Evolutionary conservation across 148 eudicot species (phyloP).

Genomic region (Rhododendron mucronatum): DNA sequence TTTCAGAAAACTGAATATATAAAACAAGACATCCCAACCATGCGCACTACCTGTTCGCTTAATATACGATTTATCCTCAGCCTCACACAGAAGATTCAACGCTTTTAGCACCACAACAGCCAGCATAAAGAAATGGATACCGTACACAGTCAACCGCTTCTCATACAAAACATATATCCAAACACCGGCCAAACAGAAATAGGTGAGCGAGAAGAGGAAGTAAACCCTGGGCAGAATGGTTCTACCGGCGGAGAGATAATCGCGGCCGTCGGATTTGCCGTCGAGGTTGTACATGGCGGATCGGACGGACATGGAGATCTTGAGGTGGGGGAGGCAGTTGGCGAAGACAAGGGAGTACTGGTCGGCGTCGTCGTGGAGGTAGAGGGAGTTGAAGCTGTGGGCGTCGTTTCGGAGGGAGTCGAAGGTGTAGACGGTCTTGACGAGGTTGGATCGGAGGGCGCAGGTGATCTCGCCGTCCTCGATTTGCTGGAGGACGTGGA

Average conservation of each 20-base stretch:
- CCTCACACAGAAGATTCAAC: slow-evolving; percentile 61
- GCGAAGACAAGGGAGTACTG: slow-evolving; percentile 68
- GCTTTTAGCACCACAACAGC: slow-evolving; percentile 57
- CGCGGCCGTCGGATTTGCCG: slow-evolving; percentile 31
- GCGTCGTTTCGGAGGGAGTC: slow-evolving; percentile 12
- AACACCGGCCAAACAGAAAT: slow-evolving; percentile 24
- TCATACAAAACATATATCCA: slow-evolving; percentile 40
- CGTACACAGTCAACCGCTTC: slow-evolving; percentile 43
- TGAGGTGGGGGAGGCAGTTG: slow-evolving; percentile 40
- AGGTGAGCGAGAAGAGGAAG: slow-evolving; percentile 40
- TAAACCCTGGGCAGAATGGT: slow-evolving; percentile 51
- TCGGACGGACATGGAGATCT: slow-evolving; percentile 46
- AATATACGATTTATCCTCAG: slow-evolving; percentile 68
- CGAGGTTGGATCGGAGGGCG: slow-evolving; percentile 39
- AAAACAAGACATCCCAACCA: slow-evolving; percentile 81
- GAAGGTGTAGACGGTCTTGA: slow-evolving; percentile 45
- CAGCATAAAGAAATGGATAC: slow-evolving; percentile 70
- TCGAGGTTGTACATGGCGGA: slow-evolving; percentile 68
- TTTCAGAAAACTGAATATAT: slow-evolving; percentile 58
- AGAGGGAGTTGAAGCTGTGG: slow-evolving; percentile 15
- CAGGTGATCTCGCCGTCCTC: slow-evolving; percentile 47
- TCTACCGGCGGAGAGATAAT: slow-evolving; percentile 65
- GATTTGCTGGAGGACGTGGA: slow-evolving; percentile 53
- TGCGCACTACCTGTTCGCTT: slow-evolving; percentile 66
- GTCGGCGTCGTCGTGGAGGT: slow-evolving; percentile 37